Base-by-base conservation (phyloP, 1,139 yeast species). In the Kodamaea alishanica region DNA sequence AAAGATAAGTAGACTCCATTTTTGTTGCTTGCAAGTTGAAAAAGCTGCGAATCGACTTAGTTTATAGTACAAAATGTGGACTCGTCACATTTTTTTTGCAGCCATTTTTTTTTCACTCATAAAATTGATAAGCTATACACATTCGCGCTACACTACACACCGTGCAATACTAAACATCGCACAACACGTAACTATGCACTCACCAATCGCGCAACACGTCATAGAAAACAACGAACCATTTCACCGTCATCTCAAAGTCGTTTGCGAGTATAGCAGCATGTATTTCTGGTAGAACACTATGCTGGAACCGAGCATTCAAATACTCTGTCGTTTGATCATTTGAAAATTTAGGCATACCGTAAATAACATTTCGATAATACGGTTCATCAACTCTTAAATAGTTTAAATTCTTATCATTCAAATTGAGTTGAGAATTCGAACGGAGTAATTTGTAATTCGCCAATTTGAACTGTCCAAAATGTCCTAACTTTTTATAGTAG, bases 381-480 rank as follows among this genome's bases (percentile, higher is more conserved):
- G 34, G 43, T 30, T 41, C 45, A 8, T 44, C 36, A 9, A 39
- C 30, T 7, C 46, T 49, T 35, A 63, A 44, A 36, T 54, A 61
- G n/a, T 46, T 43, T 30, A 45, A 55, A 41, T 64, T 67, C 12
- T 47, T 50, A n/a, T 45, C 41, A 22, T 44, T 50, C 35, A 65
- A 48, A 31, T 51, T 48, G 25, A 66, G 50, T 34, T 58, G 61
- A 8, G 40, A 43, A 24, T 82, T 87, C 30, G 82, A 49, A 27
- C 70, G 70, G 26, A 75, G 67, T 27, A 82, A 60, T 49, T 75
- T 78, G 38, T 66, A 66, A 49, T 82, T 82, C 8, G 77, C 63
- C 22, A 75, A 59, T 44, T 80, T 77, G 45, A 82, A 68, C 42
- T 75, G 74, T 10, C 83, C 74, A 44, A 79, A 81, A 9, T 80